Conservation (phyloP, 2,329 filamentous ascomycete species). For the Whalleya microplaca region DNA sequence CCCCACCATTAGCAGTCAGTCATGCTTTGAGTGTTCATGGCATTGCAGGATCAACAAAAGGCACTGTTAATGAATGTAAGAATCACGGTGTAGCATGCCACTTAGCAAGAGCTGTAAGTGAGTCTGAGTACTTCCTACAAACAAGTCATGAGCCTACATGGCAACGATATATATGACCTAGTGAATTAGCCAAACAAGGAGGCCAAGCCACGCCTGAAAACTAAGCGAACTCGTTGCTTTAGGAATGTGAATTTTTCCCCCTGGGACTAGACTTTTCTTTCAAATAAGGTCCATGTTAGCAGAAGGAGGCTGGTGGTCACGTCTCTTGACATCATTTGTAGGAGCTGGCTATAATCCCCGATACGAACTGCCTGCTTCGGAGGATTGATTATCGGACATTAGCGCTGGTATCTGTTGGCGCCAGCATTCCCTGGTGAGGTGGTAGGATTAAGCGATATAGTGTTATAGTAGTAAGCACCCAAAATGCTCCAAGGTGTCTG, state of each 20-base stretch:
- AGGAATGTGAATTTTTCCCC: background rate
- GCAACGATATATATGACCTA: no score
- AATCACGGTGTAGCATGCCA: background rate
- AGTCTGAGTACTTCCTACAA: no score
- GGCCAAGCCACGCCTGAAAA: no score
- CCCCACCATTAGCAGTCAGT: background rate
- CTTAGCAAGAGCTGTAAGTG: no score
- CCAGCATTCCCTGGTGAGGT: background rate
- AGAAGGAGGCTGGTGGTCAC: background rate
- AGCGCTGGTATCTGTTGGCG: no score
- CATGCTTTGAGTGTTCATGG: background rate
- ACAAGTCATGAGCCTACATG: no score
- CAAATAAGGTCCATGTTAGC: background rate
- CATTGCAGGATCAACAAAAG: background rate
- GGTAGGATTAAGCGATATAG: background rate
- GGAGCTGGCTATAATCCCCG: background rate
- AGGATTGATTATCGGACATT: background rate
- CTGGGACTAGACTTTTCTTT: background rate
- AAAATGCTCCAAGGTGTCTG: background rate
- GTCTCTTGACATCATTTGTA: background rate
- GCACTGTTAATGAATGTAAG: background rate
- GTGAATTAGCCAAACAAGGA: no score
- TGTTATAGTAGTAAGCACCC: background rate
- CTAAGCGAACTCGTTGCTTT: no score
- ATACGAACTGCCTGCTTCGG: background rate